Base-by-base conservation (phyloP, 257 asterid species). In the Phtheirospermum japonicum region DNA sequence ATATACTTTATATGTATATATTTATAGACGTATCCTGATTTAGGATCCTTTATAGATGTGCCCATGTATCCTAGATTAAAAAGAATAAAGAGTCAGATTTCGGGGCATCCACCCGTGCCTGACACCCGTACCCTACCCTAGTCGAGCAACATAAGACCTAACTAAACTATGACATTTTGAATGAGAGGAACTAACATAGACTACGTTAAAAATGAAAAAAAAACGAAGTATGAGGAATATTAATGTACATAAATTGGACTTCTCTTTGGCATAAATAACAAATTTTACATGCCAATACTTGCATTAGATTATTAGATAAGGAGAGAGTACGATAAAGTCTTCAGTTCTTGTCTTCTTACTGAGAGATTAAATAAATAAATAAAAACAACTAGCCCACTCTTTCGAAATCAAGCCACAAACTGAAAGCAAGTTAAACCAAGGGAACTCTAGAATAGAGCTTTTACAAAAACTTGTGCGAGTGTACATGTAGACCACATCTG, bases 401-500 rank as follows among this genome's bases (percentile, higher is more conserved):
- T 16, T 19, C 6, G 23, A 40, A 51, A 19, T 40, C 17, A 31
- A 52, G 20, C 9, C 32, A 49, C 31, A 67, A 45, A 57, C 13
- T 3, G 8, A 31, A 39, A 9, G 39, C 16, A 9, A 42, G 9
- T 14, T 59, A 37, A 16, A 69, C 57, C 46, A 54, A 40, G 37
- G 17, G 57, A 63, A 7, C 17, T 36, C 31, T 9, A 69, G 50
- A 34, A 63, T 32, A 10, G 67, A 36, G 58, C 63, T 39, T 18
- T 0, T 65, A 65, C 23, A 33, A 52, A 16, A 45, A 4, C 4
- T 13, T 4, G 2, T 18, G 6, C 31, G 7, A 30, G 36, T 68
- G 65, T 2, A 56, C 5, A n/a, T 20, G 10, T 34, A 17, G 57
- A 37, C 36, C 40, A 18, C 53, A 54, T 59, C 61, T 12, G n/a